These are phyloP conservation scores for Calocybe cyanea DNA, from an alignment of 768 basidiomycete species.

Conservation along the genomic window DNA sequence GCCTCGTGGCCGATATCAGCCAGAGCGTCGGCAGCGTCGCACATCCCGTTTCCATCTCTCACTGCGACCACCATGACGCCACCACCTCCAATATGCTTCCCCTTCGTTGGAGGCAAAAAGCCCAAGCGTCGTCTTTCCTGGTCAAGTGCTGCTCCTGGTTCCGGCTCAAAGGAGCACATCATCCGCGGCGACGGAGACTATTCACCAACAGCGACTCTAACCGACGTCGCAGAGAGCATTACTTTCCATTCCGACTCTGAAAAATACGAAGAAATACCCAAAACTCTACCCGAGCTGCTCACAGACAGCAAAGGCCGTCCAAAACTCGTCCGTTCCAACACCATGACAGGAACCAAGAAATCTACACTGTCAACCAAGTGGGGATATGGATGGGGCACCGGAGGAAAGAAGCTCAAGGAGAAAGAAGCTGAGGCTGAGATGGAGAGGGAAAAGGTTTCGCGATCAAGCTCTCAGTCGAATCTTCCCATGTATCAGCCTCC, in stretches of 20 bases:
- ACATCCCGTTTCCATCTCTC: constrained; percentile 7
- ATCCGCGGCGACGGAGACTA: constrained; percentile 39
- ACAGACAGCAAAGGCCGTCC: constrained; percentile 35
- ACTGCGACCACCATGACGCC: constrained; percentile 42
- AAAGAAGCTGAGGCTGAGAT: constrained; percentile 33
- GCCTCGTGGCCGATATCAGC: constrained; percentile 17
- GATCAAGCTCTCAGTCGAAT: constrained; percentile 25
- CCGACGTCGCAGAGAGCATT: constrained; percentile 42
- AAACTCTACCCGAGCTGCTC: constrained; percentile 26
- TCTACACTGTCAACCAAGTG: constrained; percentile 43
- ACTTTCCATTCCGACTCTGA: constrained; percentile 63
- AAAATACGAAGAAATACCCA: constrained; percentile 47
- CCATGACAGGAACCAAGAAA: constrained; percentile 58
- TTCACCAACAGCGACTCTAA: constrained; percentile 40
- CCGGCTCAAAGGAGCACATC: constrained; percentile 25
- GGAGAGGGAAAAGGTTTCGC: constrained; percentile 25
- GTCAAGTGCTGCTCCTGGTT: constrained; percentile 30
- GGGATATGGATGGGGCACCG: constrained; percentile 73
- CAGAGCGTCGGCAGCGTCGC: too few species aligned
- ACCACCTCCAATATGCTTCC: constrained; percentile 59
- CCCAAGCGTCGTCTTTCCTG: constrained; percentile 44
- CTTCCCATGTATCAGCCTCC: constrained; percentile 38
- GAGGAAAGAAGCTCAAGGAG: constrained; percentile 51
- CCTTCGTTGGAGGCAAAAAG: constrained; percentile 45
- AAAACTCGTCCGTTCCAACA: constrained; percentile 45